Percentiles rank a stretch among this genome's conserved stretches.
Evolutionary conservation across 768 basidiomycete species (phyloP).

Genomic region (Mrakia hoshinonis): DNA sequence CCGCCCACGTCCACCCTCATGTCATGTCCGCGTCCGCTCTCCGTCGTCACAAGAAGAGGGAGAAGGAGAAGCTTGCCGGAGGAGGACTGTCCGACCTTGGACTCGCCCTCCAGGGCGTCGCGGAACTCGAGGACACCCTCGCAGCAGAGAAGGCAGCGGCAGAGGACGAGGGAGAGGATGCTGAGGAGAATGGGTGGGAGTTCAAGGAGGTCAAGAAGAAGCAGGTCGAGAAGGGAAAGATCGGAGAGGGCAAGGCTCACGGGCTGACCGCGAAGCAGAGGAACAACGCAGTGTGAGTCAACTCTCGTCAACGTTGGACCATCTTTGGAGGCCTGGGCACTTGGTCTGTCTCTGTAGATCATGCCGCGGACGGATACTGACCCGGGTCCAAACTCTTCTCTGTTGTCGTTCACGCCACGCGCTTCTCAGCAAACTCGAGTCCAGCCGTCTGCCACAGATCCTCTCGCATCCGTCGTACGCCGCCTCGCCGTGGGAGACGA

Average conservation of each 20-base stretch:
- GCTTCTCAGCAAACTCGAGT: constrained; percentile 4
- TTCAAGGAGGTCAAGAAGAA: constrained; percentile 7
- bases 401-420: not conserved
- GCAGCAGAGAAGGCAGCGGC: not conserved
- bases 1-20: constrained; percentile 6
- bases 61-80: constrained; percentile 20
- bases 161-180: constrained; percentile 16
- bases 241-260: constrained; percentile 20
- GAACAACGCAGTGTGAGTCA: constrained; percentile 19
- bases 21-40: constrained; percentile 20
- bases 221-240: constrained; percentile 19
- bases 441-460: not conserved
- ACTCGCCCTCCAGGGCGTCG: not conserved
- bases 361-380: not conserved
- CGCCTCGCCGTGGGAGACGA: constrained; percentile 24
- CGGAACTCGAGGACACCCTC: not conserved
- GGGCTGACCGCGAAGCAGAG: constrained; percentile 20
- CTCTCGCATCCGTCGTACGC: constrained; percentile 21
- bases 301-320: too few species aligned
- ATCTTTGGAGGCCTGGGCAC: too few species aligned
- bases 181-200: constrained; percentile 9
- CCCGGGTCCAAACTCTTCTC: too few species aligned
- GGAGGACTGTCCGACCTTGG: constrained; percentile 8
- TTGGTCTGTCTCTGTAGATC: not conserved
- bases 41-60: constrained; percentile 19